Conservation (phyloP, 163 green algal genomes). For the Botryococcus braunii region DNA sequence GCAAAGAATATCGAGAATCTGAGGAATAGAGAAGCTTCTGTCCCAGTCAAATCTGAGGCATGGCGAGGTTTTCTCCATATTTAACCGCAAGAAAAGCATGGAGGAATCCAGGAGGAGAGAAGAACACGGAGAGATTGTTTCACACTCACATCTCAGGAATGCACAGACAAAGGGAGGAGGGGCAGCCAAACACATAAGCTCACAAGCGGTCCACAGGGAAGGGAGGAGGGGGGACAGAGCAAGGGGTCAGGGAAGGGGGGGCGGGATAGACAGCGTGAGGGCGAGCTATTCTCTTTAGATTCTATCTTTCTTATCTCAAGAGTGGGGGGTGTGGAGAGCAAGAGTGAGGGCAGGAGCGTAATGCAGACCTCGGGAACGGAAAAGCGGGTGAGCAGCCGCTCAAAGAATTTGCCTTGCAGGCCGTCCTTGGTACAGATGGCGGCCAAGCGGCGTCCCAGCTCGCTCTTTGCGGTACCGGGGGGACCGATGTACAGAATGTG, state of each 20-base stretch:
- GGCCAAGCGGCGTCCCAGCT: slow-evolving; percentile 49
- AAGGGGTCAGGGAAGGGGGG: background rate
- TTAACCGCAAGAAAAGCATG: too few species aligned
- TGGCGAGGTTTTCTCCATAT: too few species aligned
- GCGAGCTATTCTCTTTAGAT: background rate
- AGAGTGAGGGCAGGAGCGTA: background rate
- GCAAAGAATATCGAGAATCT: too few species aligned
- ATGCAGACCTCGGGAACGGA: slow-evolving; percentile 18
- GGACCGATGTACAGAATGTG: slow-evolving; percentile 90
- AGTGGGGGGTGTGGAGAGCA: background rate
- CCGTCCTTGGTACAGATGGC: too few species aligned
- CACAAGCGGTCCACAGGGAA: background rate
- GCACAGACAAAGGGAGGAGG: background rate
- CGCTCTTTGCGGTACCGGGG: slow-evolving; percentile 73
- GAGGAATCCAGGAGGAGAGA: too few species aligned
- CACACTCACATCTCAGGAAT: too few species aligned
- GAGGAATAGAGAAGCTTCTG: too few species aligned
- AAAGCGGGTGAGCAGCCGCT: slow-evolving; percentile 63
- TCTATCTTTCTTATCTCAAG: background rate
- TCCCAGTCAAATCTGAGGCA: too few species aligned
- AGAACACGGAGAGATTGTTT: too few species aligned
- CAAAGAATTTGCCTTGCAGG: slow-evolving; percentile 38
- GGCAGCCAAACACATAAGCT: background rate
- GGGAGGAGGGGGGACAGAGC: background rate
- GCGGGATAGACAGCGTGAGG: background rate